phyloP scores from a whole-genome alignment of 2,329 filamentous ascomycete species.

The Acrocalymma vagum region DNA sequence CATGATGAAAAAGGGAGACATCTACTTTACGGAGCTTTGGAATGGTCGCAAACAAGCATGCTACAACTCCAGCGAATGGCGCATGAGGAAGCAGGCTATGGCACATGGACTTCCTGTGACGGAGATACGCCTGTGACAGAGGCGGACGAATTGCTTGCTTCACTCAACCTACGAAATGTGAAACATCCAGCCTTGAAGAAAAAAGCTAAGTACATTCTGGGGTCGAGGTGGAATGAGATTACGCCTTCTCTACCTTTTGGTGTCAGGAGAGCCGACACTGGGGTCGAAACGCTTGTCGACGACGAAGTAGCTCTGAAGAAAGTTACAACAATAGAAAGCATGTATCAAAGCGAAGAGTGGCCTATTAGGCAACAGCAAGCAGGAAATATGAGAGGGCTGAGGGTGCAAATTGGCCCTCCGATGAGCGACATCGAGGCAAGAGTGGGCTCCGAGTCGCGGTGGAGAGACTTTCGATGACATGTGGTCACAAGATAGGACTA shows the following conservation, averaged over 20 bases:
- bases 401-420: too few species aligned
- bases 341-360: too few species aligned
- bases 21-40: constrained; percentile 12
- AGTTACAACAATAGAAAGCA: too few species aligned
- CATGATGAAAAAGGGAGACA: constrained; percentile 6
- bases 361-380: too few species aligned
- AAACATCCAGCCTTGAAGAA: constrained; percentile 14
- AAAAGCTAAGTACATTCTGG: background rate
- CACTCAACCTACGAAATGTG: constrained; percentile 10
- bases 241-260: constrained; percentile 10
- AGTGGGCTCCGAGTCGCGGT: too few species aligned
- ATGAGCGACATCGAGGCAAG: too few species aligned
- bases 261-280: constrained; percentile 17
- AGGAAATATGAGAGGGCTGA: too few species aligned
- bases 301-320: too few species aligned
- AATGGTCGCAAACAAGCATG: constrained; percentile 20
- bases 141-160: constrained; percentile 9
- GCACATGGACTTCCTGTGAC: constrained; percentile 9
- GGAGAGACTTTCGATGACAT: too few species aligned
- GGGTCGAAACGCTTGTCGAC: constrained; percentile 19
- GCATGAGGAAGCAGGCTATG: constrained; percentile 24
- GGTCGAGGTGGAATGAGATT: constrained; percentile 9
- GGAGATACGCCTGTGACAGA: constrained; percentile 16
- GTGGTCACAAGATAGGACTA: too few species aligned
- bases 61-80: constrained; percentile 32